These are phyloP conservation scores for Dryas integrifolia DNA, from an alignment of 331 rosid species.

Conservation along the genomic window DNA sequence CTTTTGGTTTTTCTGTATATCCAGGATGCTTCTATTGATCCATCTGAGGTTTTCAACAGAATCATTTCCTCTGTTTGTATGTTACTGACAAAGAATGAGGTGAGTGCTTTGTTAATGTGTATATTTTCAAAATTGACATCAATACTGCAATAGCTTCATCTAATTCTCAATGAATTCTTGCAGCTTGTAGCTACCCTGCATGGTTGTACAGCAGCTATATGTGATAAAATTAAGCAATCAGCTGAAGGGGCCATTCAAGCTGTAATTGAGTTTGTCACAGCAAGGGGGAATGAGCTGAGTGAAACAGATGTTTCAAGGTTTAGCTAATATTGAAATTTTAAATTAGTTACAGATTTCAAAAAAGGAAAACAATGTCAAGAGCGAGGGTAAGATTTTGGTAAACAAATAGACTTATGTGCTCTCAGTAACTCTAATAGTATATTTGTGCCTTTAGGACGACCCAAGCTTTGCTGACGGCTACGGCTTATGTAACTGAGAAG, in stretches of 20 bases:
- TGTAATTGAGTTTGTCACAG: slow-evolving; percentile 75
- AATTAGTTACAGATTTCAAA: slow-evolving; percentile 4
- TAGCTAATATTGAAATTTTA: slow-evolving; percentile 9
- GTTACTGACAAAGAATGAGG: slow-evolving; percentile 88
- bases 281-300: slow-evolving; percentile 70
- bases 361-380: slow-evolving; percentile 3
- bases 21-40: slow-evolving; percentile 96
- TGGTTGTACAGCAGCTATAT: slow-evolving; percentile 78
- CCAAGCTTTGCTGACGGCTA: slow-evolving; percentile 81
- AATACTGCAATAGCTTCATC: slow-evolving; percentile 6
- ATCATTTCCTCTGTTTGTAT: slow-evolving; percentile 76
- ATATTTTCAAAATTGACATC: background rate
- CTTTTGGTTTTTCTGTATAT: slow-evolving; percentile 28
- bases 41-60: slow-evolving; percentile 97
- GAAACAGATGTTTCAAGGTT: slow-evolving; percentile 89
- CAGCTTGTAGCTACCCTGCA: slow-evolving; percentile 87
- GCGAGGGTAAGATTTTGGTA: slow-evolving; percentile 9
- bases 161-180: slow-evolving; percentile 22
- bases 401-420: slow-evolving; percentile 10
- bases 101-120: slow-evolving; percentile 22
- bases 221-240: slow-evolving; percentile 89
- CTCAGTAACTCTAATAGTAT: slow-evolving; percentile 21
- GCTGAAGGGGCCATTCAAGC: slow-evolving; percentile 98
- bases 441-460: slow-evolving; percentile 61
- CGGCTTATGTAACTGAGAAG: slow-evolving; percentile 72